These are phyloP conservation scores for Xylaria sp. DNA, from an alignment of 495 filamentous ascomycete genomes.

Conservation along the genomic window DNA sequence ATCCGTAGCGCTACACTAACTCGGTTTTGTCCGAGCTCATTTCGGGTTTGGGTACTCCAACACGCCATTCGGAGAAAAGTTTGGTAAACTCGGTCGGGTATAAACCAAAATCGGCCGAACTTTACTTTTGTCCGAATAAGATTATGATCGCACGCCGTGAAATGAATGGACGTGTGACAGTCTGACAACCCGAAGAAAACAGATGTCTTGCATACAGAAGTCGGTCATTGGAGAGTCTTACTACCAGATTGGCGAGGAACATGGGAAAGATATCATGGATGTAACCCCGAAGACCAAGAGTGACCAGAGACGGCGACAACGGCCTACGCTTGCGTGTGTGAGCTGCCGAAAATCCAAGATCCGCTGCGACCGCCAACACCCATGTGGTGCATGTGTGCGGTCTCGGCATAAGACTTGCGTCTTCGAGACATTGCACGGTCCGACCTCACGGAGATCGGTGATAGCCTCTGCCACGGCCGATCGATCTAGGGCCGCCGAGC, in stretches of 20 bases:
- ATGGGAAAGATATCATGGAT: constrained; percentile 3
- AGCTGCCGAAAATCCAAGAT: constrained; percentile 59
- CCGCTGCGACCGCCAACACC: constrained; percentile 56
- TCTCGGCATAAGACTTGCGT: constrained; percentile 53
- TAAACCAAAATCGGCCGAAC: constrained; percentile 25
- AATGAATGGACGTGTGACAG: neutral
- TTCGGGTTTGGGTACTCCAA: neutral
- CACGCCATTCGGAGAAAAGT: neutral
- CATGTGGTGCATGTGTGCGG: constrained; percentile 60
- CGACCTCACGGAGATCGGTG: constrained; percentile 32
- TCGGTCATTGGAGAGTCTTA: neutral
- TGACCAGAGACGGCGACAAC: constrained; percentile 19
- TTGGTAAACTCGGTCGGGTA: neutral
- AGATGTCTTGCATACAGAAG: neutral
- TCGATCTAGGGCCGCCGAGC: constrained; percentile 2
- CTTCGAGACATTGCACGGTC: constrained; percentile 40
- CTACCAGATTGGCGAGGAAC: neutral
- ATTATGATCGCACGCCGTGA: neutral
- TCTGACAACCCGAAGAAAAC: neutral
- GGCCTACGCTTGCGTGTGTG: constrained; percentile 43
- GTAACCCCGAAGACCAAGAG: neutral
- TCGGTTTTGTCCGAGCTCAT: neutral
- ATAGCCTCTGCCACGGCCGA: constrained; percentile 21
- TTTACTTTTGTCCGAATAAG: constrained; percentile 9
- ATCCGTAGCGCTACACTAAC: neutral